Evolutionary conservation across 2,329 filamentous ascomycete genomes (phyloP), one percentile per base, ranked within the genome.

Genomic region (Colletotrichum destructivum): DNA sequence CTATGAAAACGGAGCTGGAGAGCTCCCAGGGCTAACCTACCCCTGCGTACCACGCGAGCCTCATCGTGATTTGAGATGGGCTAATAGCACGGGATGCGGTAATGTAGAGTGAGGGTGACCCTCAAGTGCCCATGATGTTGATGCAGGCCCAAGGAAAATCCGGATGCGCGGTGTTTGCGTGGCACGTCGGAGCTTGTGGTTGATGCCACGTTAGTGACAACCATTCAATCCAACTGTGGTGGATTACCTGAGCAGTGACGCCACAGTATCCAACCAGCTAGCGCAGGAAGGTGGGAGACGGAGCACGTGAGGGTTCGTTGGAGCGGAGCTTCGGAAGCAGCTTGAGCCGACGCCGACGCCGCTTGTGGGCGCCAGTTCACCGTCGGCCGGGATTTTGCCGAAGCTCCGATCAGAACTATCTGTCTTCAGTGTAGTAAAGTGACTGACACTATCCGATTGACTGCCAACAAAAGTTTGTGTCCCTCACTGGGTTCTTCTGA

Each of bases 41-140:
- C 85, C 88, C 88, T 78, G 88, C 87, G 79, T 90, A 90, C 87
- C 88, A 89, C 74, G 84, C 83, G 76, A 90, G 81, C 79, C 88
- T 87, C 88, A 90, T 90, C 77, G 82, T 87, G 79, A 79, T 76
- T 79, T 82, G 80, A 52, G 73, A 69, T 75, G 60, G 71, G 71
- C 67, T 49, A 38, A 54, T 26, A 52, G 23, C 61, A 56, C 66
- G 62, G 52, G 23, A 67, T 69, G 57, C 71, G 71, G 65, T 57
- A 63, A 66, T 72, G 72, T 70, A 52, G 66, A 70, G 46, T 62
- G 69, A 73, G 68, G 68, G 74, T 72, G 62, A 66, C 66, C 76
- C 69, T 76, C 78, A 82, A 74, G 79, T 80, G 78, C 78, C 81
- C 81, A 83, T 82, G 74, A 71, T 82, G 76, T 73, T 76, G 71